Evolutionary conservation across 345 rosid species (phyloP).

Genomic region (Psidium friedrichsthalianum): DNA sequence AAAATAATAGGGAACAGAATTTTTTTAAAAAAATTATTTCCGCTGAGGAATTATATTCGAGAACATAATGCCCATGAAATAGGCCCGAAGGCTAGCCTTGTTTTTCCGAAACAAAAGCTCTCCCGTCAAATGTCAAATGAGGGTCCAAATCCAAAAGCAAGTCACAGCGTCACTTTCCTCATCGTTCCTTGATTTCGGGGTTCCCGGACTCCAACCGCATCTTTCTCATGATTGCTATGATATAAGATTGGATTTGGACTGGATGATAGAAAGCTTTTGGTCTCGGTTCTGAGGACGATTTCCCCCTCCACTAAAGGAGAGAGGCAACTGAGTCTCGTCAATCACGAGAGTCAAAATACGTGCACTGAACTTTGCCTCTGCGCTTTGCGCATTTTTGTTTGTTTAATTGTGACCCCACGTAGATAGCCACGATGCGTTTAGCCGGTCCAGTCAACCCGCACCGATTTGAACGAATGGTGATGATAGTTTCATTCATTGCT

Average conservation of each 20-base stretch:
- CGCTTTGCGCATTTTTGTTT: background rate
- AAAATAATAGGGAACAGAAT: too few species aligned
- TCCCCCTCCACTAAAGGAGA: background rate
- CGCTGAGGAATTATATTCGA: too few species aligned
- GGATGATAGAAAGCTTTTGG: background rate
- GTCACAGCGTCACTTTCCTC: background rate
- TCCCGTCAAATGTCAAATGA: background rate
- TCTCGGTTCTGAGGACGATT: background rate
- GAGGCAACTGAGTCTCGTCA: background rate
- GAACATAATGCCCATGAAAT: too few species aligned
- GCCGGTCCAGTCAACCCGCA: background rate
- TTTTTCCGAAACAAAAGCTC: background rate
- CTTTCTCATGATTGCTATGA: background rate
- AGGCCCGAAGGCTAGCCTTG: background rate
- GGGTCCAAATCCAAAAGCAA: background rate
- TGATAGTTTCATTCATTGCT: background rate
- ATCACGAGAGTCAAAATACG: background rate
- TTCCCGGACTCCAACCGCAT: background rate
- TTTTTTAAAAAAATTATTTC: too few species aligned
- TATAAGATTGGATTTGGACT: background rate
- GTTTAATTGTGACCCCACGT: background rate
- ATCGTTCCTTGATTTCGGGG: conserved; percentile 4
- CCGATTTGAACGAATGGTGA: background rate
- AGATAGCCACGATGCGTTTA: background rate
- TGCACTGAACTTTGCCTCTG: background rate